These are phyloP conservation scores for Barnettozyma californica DNA, from an alignment of 805 yeast species.

Conservation along the genomic window DNA sequence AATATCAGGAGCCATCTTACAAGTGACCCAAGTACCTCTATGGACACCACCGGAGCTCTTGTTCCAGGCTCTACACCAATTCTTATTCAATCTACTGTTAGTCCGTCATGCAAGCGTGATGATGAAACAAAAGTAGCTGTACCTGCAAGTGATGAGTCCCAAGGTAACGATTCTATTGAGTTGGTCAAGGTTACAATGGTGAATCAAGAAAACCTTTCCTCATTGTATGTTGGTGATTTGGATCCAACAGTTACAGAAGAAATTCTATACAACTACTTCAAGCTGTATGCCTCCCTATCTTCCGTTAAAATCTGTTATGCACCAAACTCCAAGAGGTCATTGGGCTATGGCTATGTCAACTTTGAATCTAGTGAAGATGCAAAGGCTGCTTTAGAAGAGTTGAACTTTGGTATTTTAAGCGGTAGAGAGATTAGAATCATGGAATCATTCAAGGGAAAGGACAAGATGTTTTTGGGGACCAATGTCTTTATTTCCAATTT, in stretches of 20 bases:
- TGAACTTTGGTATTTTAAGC: conserved; percentile 42
- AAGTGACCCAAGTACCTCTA: not conserved
- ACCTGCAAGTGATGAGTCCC: not conserved
- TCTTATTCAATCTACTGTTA: not conserved
- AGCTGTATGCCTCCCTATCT: conserved; percentile 37
- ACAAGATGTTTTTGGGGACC: conserved; percentile 36
- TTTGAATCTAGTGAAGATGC: conserved; percentile 49
- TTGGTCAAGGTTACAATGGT: conserved; percentile 13
- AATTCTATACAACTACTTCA: conserved; percentile 39
- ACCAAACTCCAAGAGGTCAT: conserved; percentile 45
- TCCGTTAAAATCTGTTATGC: conserved; percentile 60
- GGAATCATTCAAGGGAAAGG: conserved; percentile 48
- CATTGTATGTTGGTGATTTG: conserved; percentile 59
- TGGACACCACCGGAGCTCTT: not conserved
- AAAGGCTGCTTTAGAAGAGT: conserved; percentile 46
- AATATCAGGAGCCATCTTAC: conserved; percentile 8
- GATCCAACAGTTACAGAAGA: conserved; percentile 45
- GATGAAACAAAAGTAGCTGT: not conserved
- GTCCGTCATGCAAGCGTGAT: not conserved
- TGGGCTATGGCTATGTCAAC: conserved; percentile 74
- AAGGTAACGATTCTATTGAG: conserved; percentile 15
- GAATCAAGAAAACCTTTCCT: conserved; percentile 10
- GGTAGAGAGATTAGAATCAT: conserved; percentile 47
- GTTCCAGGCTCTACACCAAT: not conserved
- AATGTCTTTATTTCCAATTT: conserved; percentile 47